These are phyloP conservation scores for Fraxinus pennsylvanica DNA, from an alignment of 257 asterid species.

Conservation along the genomic window DNA sequence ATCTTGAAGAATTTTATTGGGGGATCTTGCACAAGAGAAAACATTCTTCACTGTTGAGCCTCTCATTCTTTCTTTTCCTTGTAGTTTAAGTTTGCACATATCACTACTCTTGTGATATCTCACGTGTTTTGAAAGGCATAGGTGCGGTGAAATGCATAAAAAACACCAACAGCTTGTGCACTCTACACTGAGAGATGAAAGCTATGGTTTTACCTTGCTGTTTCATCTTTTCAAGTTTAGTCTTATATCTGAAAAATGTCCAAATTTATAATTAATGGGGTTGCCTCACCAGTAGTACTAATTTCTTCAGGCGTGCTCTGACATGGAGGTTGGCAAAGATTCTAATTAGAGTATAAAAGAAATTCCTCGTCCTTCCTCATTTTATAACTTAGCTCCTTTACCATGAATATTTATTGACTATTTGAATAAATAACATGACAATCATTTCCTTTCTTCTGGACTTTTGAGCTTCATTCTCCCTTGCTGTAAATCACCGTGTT, in stretches of 20 bases:
- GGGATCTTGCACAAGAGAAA: not conserved
- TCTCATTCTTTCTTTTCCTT: not conserved
- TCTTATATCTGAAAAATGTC: slow-evolving; percentile 11
- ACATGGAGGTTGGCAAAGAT: not conserved
- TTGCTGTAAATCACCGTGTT: not conserved
- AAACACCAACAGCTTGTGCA: not conserved
- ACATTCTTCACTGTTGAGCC: not conserved
- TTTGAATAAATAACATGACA: slow-evolving; percentile 8
- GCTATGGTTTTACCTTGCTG: not conserved
- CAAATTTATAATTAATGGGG: slow-evolving; percentile 4
- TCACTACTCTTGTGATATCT: not conserved
- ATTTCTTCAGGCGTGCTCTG: slow-evolving; percentile 9
- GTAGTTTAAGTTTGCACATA: not conserved
- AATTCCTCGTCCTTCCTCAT: slow-evolving; percentile 8
- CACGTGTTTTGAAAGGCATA: not conserved
- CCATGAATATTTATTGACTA: not conserved
- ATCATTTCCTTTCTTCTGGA: not conserved
- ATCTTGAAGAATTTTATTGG: not conserved
- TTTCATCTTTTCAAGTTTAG: slow-evolving; percentile 7
- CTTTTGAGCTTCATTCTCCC: not conserved
- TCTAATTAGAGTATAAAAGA: slow-evolving; percentile 7
- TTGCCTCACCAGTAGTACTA: not conserved
- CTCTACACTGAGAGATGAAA: not conserved
- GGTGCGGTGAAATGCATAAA: not conserved
- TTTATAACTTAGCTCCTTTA: slow-evolving; percentile 6